These are phyloP conservation scores for Kwoniella shivajii DNA, from an alignment of 1,284 basidiomycete species.

Conservation along the genomic window DNA sequence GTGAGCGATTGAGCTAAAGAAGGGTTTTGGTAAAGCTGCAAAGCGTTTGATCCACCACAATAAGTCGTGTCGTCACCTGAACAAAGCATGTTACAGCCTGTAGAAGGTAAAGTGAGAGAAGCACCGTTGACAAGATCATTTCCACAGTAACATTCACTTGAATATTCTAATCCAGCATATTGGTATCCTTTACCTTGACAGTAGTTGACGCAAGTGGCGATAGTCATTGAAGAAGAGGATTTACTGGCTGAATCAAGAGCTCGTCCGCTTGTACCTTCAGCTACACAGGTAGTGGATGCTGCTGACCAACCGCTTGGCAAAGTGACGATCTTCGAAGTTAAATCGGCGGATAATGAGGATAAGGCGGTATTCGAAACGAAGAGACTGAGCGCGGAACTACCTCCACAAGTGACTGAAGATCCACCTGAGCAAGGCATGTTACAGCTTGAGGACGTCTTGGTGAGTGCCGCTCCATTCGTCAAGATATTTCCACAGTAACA, in stretches of 20 bases:
- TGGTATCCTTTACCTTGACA: conserved; percentile 29
- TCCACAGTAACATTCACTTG: conserved; percentile 26
- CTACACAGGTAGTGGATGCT: conserved; percentile 22
- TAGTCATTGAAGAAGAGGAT: conserved; percentile 26
- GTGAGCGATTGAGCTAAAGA: conserved; percentile 9
- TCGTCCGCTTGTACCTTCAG: conserved; percentile 23
- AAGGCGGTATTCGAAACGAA: conserved; percentile 13
- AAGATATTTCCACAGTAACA: conserved; percentile 27
- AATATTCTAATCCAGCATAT: conserved; percentile 26
- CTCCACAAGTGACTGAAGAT: conserved; percentile 8
- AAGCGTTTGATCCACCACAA: conserved; percentile 18
- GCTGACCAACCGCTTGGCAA: conserved; percentile 24
- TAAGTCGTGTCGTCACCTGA: conserved; percentile 10
- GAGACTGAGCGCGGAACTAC: conserved; percentile 6
- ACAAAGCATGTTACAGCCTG: conserved; percentile 17
- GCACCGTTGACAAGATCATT: conserved; percentile 20
- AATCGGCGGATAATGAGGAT: conserved; percentile 5
- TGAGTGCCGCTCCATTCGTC: conserved; percentile 19
- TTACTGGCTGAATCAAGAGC: conserved; percentile 27
- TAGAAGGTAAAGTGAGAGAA: conserved; percentile 4
- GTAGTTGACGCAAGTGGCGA: conserved; percentile 26
- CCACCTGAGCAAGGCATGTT: conserved; percentile 23
- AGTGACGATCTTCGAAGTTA: conserved; percentile 5
- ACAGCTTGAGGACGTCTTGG: conserved; percentile 7
- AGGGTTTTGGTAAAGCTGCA: conserved; percentile 23